A percentile compares a stretch with the other conserved stretches of the same genome.
phyloP scores from a whole-genome alignment of 1,284 basidiomycete species.

The Cutaneotrichosporon sp. region DNA sequence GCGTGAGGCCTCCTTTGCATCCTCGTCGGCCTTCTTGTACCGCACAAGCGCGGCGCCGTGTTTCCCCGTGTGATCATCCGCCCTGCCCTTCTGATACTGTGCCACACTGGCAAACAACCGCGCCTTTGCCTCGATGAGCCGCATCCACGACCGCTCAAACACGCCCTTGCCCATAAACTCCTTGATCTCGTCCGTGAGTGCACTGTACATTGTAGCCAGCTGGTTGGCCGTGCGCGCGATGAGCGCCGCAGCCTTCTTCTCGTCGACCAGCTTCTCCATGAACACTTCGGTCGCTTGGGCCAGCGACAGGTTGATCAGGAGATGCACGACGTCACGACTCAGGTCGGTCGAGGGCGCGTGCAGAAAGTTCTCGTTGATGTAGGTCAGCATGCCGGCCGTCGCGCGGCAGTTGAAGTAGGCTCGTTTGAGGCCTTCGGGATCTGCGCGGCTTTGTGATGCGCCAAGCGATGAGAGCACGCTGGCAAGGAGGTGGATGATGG shows the following conservation, averaged over 20 bases:
- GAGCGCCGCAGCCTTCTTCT: conserved; percentile 76
- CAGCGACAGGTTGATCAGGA: conserved; percentile 76
- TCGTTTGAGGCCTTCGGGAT: conserved; percentile 88
- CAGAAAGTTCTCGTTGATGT: conserved; percentile 99
- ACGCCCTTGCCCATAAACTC: conserved; percentile 94
- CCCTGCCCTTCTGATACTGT: conserved; percentile 79
- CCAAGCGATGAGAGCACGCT: conserved; percentile 88
- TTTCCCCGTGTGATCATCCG: conserved; percentile 69
- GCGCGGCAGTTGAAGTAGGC: conserved; percentile 88
- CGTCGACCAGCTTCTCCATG: conserved; percentile 86
- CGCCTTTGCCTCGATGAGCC: conserved; percentile 66
- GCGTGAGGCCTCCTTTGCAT: conserved; percentile 78
- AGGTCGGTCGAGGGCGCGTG: conserved; percentile 98
- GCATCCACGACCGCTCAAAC: conserved; percentile 90
- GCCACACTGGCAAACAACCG: conserved; percentile 83
- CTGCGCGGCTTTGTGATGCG: conserved; percentile 59
- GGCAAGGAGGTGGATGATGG: conserved; percentile 94
- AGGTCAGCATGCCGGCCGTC: conserved; percentile 95
- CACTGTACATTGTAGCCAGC: conserved; percentile 71
- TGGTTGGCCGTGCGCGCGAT: conserved; percentile 83
- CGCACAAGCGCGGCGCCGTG: conserved; percentile 84
- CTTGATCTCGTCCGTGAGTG: conserved; percentile 80
- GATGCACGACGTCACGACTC: conserved; percentile 88
- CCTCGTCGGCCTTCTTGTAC: conserved; percentile 68
- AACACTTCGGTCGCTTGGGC: conserved; percentile 96